A percentile compares a stretch with the other conserved stretches of the same genome.
Conservation (phyloP, 169 alveolate species). For the Eimeria falciformis region DNA sequence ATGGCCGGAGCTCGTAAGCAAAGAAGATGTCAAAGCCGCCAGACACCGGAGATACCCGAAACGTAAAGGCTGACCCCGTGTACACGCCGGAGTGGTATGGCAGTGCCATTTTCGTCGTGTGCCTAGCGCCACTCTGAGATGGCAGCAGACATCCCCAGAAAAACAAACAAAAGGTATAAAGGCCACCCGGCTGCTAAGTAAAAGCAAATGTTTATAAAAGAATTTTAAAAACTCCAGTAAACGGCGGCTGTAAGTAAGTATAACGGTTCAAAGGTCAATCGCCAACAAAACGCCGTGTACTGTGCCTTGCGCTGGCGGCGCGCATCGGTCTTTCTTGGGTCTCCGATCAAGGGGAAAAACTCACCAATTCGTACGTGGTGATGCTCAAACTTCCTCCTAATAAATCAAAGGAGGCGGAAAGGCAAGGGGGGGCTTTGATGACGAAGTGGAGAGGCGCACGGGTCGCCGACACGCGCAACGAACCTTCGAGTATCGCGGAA, state of each 20-base stretch:
- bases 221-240: too few relatives aligned
- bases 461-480: conserved; percentile 46
- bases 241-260: too few relatives aligned
- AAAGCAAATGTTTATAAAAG: too few relatives aligned
- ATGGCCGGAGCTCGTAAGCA: conserved; percentile 60
- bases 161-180: too few relatives aligned
- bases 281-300: too few relatives aligned
- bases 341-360: too few relatives aligned
- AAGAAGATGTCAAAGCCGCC: conserved; percentile 54
- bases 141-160: too few relatives aligned
- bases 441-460: conserved; percentile 58
- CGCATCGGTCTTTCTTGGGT: too few relatives aligned
- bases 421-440: conserved; percentile 54
- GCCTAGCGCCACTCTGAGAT: conserved; percentile 24
- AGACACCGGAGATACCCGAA: conserved; percentile 48
- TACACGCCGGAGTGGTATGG: conserved; percentile 52
- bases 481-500: not conserved
- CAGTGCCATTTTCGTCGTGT: conserved; percentile 17
- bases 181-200: too few relatives aligned
- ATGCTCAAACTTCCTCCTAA: conserved; percentile 10
- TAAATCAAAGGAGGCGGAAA: conserved; percentile 27
- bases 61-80: conserved; percentile 65
- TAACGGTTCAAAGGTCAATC: too few relatives aligned
- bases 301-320: too few relatives aligned
- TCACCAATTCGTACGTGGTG: not conserved